A percentile compares a stretch with the other conserved stretches of the same genome.
These are phyloP conservation scores for Boletus sp. DNA, from an alignment of 1,284 basidiomycete species.

Conservation along the genomic window DNA sequence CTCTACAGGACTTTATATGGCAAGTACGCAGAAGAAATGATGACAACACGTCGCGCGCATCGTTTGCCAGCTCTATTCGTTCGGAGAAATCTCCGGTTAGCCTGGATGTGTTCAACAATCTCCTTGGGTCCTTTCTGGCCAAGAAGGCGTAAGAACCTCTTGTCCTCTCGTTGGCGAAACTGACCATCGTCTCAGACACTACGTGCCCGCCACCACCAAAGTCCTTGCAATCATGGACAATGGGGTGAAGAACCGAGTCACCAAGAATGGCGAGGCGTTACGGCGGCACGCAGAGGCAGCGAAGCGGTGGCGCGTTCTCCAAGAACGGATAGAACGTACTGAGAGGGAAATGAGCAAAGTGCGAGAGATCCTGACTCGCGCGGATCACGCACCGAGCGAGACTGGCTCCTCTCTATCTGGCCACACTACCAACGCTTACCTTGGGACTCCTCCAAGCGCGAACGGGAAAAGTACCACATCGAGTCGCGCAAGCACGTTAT, in stretches of 20 bases:
- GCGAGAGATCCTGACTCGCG: slow-evolving; percentile 54
- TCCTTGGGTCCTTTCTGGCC: slow-evolving; percentile 73
- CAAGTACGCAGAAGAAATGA: slow-evolving; percentile 64
- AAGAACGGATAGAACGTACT: slow-evolving; percentile 71
- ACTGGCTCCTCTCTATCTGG: slow-evolving; percentile 64
- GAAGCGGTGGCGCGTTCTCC: slow-evolving; percentile 75
- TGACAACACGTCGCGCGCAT: slow-evolving; percentile 41
- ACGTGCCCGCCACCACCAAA: slow-evolving; percentile 88
- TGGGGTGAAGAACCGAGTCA: slow-evolving; percentile 84
- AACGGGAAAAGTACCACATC: slow-evolving; percentile 43
- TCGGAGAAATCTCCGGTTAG: slow-evolving; percentile 51
- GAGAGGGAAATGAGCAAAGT: slow-evolving; percentile 79
- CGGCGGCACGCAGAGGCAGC: slow-evolving; percentile 83
- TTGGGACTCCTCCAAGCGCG: slow-evolving; percentile 58
- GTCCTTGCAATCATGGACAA: slow-evolving; percentile 92
- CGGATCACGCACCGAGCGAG: slow-evolving; percentile 59
- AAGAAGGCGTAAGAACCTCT: slow-evolving; percentile 69
- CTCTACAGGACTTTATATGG: slow-evolving; percentile 72
- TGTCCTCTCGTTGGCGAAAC: slow-evolving; percentile 8
- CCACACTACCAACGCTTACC: slow-evolving; percentile 50
- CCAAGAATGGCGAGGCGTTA: slow-evolving; percentile 92
- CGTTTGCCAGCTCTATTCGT: slow-evolving; percentile 45
- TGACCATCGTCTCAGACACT: slow-evolving; percentile 53
- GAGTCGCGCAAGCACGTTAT: slow-evolving; percentile 53
- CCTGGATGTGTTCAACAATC: slow-evolving; percentile 58